Evolutionary conservation across 2,329 filamentous ascomycete genomes (phyloP), one percentile per base, ranked within the genome.

Genomic region (Diaporthe sp.): DNA sequence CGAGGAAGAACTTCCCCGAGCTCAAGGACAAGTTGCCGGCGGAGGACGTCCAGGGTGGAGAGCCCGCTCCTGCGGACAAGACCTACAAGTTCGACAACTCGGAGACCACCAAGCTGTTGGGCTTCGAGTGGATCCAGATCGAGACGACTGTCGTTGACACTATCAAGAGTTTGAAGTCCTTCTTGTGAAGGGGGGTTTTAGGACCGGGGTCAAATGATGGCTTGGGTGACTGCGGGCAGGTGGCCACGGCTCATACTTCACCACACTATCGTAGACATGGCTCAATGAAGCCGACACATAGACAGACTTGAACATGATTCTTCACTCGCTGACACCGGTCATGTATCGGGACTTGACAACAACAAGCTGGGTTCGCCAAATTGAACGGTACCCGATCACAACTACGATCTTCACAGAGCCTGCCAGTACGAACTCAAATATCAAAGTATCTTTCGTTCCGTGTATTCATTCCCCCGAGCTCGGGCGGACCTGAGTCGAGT

Each of bases 111-210:
- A 87, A 91, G 79, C 79, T 92, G 62, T 82, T 95, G 75, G 92
- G 91, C 0, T 87, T 94, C 67, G 84, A 93, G 76, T 94, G 90
- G 87, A 90, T 85, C 77, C 82, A 84, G 5, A 79, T 94, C 46
- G 92, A 94, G 82, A 87, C 92, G 83, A 89, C 86, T 39, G 86
- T 93, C 39, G 85, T 88, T 8, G 93, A 95, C 80, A 88, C 92
- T 9, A 88, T 94, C 25, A 90, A 90, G 83, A 92, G 90, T 44
- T 82, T 95, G 79, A 88, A 93, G 82, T 81, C 80, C n/a, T 80
- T 86, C n/a, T 80, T 81, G 7, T 81, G 80, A 15, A 84, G 76
- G 77, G 77, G 34, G 22, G 17, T 19, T 15, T 44, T 19, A 22
- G 3, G 15, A 44, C 4, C 13, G 12, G 34, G 10, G 2, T 10